Base-by-base conservation (phyloP, 164 flowering plant genomes). In the Tinospora cordifolia region DNA sequence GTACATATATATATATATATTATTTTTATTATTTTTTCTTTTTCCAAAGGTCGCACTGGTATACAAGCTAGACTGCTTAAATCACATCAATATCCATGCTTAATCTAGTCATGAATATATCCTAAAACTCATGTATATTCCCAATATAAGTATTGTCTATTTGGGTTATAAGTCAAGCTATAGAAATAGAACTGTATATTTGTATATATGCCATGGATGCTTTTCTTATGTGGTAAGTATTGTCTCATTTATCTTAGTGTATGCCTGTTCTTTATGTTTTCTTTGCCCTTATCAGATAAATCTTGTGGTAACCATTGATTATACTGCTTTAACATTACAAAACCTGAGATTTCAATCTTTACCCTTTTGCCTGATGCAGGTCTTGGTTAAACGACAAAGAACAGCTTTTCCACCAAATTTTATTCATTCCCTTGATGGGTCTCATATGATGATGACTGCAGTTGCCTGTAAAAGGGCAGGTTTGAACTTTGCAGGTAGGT, bases 401-500 rank as follows among this genome's bases (percentile, higher is more conserved):
- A 86, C 99, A 49, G 99, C 99, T 57, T 92, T 95, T 72, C 96
- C 99, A 34, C 98, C 99, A 66, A 95, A 95, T 80, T 95, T 92
- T 79, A 91, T 95, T 49, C 99, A 95, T 77, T 95, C 98, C 65
- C 96, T 95, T 71, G 99, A 95, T 83, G 90, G 99, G 63, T 89
- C 97, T 34, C 99, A 95, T 79, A 92, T 95, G 99, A 95, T 95
- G 99, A 92, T 95, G 99, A 95, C 98, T 72, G 99, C 99, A 38
- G 76, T 90, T 64, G 98, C 98, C 65, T 92, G 99, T 86, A 89
- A 83, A 76, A 83, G 73, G 67, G 98, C 91, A 44, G 98, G 99
- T 76, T 79, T 95, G 66, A 83, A 82, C 73, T 95, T 95, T 84
- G 99, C 99, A 85, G 99, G 99, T 94, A 65, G 24, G 25, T 51